Percentiles rank a stretch among this genome's conserved stretches.
Evolutionary conservation across 2,329 filamentous ascomycete genomes (phyloP).

Genomic region (Colletotrichum tabaci): DNA sequence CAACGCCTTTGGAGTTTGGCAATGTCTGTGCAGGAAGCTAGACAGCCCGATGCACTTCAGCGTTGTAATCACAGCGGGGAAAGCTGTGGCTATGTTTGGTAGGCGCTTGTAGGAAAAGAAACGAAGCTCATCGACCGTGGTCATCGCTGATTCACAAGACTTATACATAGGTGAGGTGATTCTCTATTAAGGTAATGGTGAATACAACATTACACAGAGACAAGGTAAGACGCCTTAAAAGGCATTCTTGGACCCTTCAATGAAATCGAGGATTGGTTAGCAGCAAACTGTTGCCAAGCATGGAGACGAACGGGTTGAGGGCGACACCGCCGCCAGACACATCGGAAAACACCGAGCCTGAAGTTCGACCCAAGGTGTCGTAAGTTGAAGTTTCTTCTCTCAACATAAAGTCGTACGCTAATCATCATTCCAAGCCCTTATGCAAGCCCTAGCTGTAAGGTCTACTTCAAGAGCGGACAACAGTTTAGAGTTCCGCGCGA

Average conservation of each 20-base stretch:
- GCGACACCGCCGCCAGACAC: neutral
- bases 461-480: slow-evolving; percentile 5
- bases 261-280: neutral
- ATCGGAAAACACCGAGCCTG: no score
- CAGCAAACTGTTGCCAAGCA: neutral
- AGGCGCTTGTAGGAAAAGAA: neutral
- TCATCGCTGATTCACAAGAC: neutral
- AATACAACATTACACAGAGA: neutral
- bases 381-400: neutral
- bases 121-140: neutral
- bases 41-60: neutral
- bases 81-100: neutral
- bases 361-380: neutral
- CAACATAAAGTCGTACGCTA: neutral
- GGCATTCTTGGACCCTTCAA: neutral
- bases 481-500: neutral
- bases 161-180: neutral
- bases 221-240: neutral
- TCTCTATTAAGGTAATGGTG: no score
- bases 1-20: neutral
- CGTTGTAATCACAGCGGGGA: neutral
- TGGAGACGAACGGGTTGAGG: neutral
- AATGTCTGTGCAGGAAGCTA: neutral
- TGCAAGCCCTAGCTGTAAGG: neutral
- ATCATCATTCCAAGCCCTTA: neutral